Evolutionary conservation across 2,329 filamentous ascomycete species (phyloP), one percentile per base, ranked within the genome.

Genomic region (Verticillium dahliae): DNA sequence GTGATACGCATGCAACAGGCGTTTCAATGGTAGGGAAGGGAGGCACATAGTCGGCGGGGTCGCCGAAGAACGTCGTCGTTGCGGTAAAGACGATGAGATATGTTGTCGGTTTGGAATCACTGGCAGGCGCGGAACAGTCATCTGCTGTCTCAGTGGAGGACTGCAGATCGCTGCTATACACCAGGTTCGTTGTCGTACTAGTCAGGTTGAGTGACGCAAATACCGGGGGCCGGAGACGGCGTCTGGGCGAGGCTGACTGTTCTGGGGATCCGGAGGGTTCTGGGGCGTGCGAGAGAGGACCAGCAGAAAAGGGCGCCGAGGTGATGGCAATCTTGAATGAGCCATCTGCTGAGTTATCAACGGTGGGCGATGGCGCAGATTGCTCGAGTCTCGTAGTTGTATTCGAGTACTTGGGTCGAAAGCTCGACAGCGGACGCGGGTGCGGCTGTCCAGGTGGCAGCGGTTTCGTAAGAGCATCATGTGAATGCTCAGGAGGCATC

Each of bases 11-110:
- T 18, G 45, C 45, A 7, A 52, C 45, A 31, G 45, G 45, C 2
- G 73, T 76, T 18, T 66, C 67, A 35, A 82, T 73, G 11, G 76
- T 68, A 3, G 77, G 72, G 63, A 74, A 82, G 1, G 77, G 78
- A 1, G 78, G 75, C 9, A 75, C 81, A 65, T 84, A 84, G 60
- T 80, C 75, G 31, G 67, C 70, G 4, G 73, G 74, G 60, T 81
- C 74, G 15, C 77, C 80, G 9, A 69, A 74, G 69, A 81, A 80
- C 18, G 81, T 84, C 58, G 78, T 72, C 1, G 82, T 84, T 27
- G 77, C 72, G 3, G 80, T 82, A 70, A 83, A 75, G 18, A 81
- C 69, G 39, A 83, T 73, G 2, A 75, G 78, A 69, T 76, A 81
- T 10, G 66, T 69, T 39, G 75, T 78, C 9, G 58, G 39, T 39